Percentiles rank a stretch among this genome's conserved stretches.
Evolutionary conservation across 1,284 basidiomycete species (phyloP).

Genomic region (Rhodotorula mucilaginosa): DNA sequence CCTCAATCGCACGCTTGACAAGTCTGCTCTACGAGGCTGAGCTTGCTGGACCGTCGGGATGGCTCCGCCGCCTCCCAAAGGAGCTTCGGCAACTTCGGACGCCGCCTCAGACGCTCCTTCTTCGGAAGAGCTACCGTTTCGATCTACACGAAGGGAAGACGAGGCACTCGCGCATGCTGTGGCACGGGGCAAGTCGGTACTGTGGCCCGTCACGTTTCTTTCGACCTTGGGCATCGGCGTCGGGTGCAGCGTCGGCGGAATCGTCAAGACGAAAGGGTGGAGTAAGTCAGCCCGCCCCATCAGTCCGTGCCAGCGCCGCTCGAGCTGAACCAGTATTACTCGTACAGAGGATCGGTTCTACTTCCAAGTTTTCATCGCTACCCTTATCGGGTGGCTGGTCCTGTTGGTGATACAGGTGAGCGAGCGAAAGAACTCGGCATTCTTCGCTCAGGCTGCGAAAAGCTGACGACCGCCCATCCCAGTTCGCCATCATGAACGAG

Average conservation of each 20-base stretch:
- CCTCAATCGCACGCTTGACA: too few relatives aligned
- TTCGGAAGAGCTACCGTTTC: too few relatives aligned
- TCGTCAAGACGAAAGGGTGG: background rate
- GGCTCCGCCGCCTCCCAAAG: too few relatives aligned
- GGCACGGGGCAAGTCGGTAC: background rate
- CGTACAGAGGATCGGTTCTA: background rate
- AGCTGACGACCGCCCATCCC: background rate
- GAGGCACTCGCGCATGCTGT: background rate
- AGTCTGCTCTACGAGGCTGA: too few relatives aligned
- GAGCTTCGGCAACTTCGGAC: too few relatives aligned
- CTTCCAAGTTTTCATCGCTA: background rate
- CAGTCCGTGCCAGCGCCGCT: too few relatives aligned
- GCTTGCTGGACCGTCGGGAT: too few relatives aligned
- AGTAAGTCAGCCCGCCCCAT: background rate
- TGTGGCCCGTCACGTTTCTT: background rate
- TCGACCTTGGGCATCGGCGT: background rate
- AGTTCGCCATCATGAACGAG: slow-evolving; percentile 1
- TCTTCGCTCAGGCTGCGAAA: too few relatives aligned
- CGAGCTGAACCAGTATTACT: background rate
- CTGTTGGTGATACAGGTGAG: background rate
- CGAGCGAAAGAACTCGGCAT: too few relatives aligned
- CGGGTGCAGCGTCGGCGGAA: background rate
- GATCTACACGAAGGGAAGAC: too few relatives aligned
- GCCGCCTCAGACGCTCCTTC: too few relatives aligned
- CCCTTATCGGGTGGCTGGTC: background rate